Evolutionary conservation across 176 grass and related monocot genomes (phyloP).

Genomic region (Echinochloa phyllopogon): DNA sequence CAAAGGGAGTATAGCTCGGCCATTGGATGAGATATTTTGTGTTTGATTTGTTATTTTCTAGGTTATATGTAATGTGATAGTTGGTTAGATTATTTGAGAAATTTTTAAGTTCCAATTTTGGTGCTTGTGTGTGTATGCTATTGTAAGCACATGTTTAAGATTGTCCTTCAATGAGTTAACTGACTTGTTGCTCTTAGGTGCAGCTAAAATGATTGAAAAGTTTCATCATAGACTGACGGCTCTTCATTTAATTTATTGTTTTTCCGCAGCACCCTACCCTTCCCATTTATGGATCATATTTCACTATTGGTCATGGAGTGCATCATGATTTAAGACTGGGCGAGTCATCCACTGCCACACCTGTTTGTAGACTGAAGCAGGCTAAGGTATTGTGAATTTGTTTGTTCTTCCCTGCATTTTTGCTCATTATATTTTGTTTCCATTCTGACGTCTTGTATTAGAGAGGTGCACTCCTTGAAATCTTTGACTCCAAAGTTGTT

Average conservation of each 20-base stretch:
- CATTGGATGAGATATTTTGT: constrained; percentile 16
- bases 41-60: neutral
- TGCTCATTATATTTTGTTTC: neutral
- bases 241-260: constrained; percentile 29
- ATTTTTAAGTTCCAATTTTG: neutral
- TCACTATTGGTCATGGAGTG: constrained; percentile 83
- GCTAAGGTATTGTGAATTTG: constrained; percentile 67
- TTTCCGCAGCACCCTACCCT: constrained; percentile 69
- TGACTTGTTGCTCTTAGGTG: constrained; percentile 11
- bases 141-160: constrained; percentile 26
- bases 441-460: constrained; percentile 23
- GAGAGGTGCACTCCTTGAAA: constrained; percentile 80
- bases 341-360: constrained; percentile 59
- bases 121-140: constrained; percentile 15
- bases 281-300: constrained; percentile 68
- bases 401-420: constrained; percentile 2
- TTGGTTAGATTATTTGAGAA: neutral
- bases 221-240: constrained; percentile 3
- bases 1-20: neutral
- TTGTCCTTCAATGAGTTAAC: constrained; percentile 15
- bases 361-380: constrained; percentile 83
- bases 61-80: neutral
- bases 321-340: constrained; percentile 81
- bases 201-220: neutral
- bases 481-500: constrained; percentile 72